Percentiles rank a stretch among this genome's conserved stretches.
Evolutionary conservation across 345 rosid species (phyloP).

Genomic region (Bretschneidera sinensis): DNA sequence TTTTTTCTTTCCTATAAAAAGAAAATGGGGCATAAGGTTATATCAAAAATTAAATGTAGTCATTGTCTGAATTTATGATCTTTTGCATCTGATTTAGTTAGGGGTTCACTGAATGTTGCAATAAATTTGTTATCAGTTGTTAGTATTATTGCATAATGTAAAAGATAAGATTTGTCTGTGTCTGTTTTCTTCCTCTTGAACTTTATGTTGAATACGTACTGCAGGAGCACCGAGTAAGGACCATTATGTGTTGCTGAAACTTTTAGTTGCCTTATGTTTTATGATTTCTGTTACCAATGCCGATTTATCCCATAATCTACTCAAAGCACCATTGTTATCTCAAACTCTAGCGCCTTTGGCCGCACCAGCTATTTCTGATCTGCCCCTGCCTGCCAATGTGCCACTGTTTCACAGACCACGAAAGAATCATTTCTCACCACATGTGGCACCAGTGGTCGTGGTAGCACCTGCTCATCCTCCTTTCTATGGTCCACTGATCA

Average conservation of each 20-base stretch:
- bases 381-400: constrained; percentile 43
- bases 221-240: constrained; percentile 43
- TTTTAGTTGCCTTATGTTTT: constrained; percentile 33
- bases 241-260: constrained; percentile 29
- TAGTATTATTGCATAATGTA: neutral
- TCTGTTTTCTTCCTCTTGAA: constrained; percentile 6
- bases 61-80: neutral
- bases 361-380: constrained; percentile 39
- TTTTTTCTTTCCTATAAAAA: too few relatives aligned
- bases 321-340: constrained; percentile 32
- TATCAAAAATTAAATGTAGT: too few relatives aligned
- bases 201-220: constrained; percentile 4
- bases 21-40: too few relatives aligned
- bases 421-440: constrained; percentile 42
- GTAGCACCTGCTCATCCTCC: constrained; percentile 56
- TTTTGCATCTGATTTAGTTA: neutral
- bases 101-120: constrained; percentile 1
- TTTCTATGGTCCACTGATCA: constrained; percentile 46
- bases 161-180: constrained; percentile 12
- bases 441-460: constrained; percentile 26
- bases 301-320: constrained; percentile 24
- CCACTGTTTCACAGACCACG: constrained; percentile 35
- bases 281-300: constrained; percentile 37
- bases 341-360: constrained; percentile 33
- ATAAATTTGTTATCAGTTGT: constrained; percentile 1